Evolutionary conservation across 768 basidiomycete species (phyloP).

Genomic region (Chalciporus pseudorubinellus): DNA sequence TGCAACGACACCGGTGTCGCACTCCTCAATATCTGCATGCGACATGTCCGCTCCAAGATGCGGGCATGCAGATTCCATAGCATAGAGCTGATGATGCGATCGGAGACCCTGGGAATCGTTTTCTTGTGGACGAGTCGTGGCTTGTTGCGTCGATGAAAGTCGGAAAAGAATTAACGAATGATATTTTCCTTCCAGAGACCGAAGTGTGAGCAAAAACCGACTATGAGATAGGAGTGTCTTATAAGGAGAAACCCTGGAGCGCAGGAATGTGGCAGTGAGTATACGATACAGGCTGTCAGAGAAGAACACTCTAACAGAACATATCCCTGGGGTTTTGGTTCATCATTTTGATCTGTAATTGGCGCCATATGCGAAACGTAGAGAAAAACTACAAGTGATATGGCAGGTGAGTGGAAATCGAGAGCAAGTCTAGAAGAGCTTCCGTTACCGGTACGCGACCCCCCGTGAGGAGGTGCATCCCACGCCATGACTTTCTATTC

Average conservation of each 20-base stretch:
- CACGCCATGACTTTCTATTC: too few relatives aligned
- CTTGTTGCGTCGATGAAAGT: neutral
- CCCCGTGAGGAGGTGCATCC: too few relatives aligned
- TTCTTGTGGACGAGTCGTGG: conserved; percentile 1
- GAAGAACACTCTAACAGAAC: neutral
- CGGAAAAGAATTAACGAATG: conserved; percentile 10
- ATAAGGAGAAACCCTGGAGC: conserved; percentile 3
- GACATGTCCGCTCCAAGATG: conserved; percentile 80
- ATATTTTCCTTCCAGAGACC: conserved; percentile 6
- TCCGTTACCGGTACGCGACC: too few relatives aligned
- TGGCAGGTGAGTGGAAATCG: too few relatives aligned
- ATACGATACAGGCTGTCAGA: neutral
- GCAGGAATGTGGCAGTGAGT: neutral
- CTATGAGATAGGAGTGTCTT: conserved; percentile 2
- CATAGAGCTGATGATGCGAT: conserved; percentile 50
- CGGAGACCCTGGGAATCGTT: neutral
- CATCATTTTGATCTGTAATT: neutral
- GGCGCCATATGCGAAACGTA: neutral
- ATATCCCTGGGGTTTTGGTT: neutral
- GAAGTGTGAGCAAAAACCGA: conserved; percentile 7
- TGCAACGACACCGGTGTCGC: conserved; percentile 54
- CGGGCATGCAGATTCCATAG: conserved; percentile 79
- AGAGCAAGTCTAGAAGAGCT: too few relatives aligned
- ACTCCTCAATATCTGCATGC: conserved; percentile 74
- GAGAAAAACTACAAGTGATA: neutral